phyloP scores from a whole-genome alignment of 768 basidiomycete genomes.

The Multifurca ochricompacta region DNA sequence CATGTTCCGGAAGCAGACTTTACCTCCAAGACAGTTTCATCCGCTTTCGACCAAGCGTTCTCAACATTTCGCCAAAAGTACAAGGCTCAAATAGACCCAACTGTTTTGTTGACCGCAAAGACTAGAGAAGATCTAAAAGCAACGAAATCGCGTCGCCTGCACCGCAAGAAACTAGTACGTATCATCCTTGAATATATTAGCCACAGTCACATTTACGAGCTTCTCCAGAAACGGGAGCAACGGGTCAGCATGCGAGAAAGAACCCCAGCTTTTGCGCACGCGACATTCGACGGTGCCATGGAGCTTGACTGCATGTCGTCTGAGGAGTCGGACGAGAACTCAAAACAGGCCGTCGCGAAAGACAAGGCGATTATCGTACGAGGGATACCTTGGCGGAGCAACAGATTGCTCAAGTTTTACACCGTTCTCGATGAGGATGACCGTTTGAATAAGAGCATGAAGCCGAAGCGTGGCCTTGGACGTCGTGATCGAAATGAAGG shows the following conservation, averaged over 20 bases:
- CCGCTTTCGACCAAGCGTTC: conserved; percentile 63
- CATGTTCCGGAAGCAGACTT: conserved; percentile 63
- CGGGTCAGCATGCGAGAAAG: conserved; percentile 54
- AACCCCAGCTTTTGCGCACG: conserved; percentile 46
- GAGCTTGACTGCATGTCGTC: conserved; percentile 75
- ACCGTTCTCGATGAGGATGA: conserved; percentile 53
- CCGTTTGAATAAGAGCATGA: conserved; percentile 34
- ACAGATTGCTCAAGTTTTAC: conserved; percentile 53
- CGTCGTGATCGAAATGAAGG: conserved; percentile 49
- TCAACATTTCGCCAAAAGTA: conserved; percentile 63
- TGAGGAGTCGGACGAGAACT: conserved; percentile 61
- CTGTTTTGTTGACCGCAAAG: conserved; percentile 36
- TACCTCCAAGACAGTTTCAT: conserved; percentile 48
- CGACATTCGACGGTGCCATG: conserved; percentile 61
- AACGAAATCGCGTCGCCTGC: conserved; percentile 49
- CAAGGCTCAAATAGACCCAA: conserved; percentile 47
- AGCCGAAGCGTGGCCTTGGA: conserved; percentile 51
- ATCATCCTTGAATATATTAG: background rate
- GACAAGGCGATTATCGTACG: conserved; percentile 43
- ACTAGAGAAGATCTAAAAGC: conserved; percentile 56
- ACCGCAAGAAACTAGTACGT: conserved; percentile 58
- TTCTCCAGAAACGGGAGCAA: conserved; percentile 54
- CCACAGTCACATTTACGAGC: background rate
- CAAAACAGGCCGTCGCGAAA: conserved; percentile 24
- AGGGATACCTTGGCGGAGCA: conserved; percentile 62